phyloP scores from a whole-genome alignment of 2,329 filamentous ascomycete genomes.

The Hortaea werneckii region DNA sequence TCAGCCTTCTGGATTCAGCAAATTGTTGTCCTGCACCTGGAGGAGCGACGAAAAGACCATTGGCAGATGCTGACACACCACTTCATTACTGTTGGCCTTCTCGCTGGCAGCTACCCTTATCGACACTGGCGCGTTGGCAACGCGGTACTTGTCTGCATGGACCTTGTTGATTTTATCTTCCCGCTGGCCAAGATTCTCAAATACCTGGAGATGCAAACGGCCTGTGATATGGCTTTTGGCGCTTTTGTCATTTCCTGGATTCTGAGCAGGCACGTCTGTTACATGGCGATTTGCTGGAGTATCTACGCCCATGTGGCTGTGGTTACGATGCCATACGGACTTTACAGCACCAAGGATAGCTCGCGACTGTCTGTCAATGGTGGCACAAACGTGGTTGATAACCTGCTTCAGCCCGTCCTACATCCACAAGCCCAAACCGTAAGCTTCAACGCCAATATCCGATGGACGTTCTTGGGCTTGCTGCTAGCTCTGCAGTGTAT shows the following conservation, averaged over 20 bases:
- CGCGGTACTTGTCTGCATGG: conserved; percentile 84
- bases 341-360: conserved; percentile 52
- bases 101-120: conserved; percentile 76
- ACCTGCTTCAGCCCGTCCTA: conserved; percentile 65
- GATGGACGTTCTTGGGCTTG: conserved; percentile 65
- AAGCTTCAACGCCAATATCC: conserved; percentile 68
- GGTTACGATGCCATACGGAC: conserved; percentile 53
- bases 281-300: conserved; percentile 71
- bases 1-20: conserved; percentile 92
- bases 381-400: conserved; percentile 36
- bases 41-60: conserved; percentile 88
- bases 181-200: conserved; percentile 83
- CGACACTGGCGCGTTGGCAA: conserved; percentile 81
- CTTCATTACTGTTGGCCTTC: conserved; percentile 73
- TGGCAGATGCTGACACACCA: conserved; percentile 95
- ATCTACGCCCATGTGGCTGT: conserved; percentile 57
- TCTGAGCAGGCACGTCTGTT: conserved; percentile 69
- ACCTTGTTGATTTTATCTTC: conserved; percentile 79
- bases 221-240: conserved; percentile 76
- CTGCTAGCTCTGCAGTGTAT: conserved; percentile 71
- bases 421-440: conserved; percentile 57
- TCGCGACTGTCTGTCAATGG: conserved; percentile 44
- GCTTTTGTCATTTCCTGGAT: conserved; percentile 83
- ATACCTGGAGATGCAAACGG: conserved; percentile 64
- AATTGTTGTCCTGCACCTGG: conserved; percentile 86